Evolutionary conservation across 2,329 filamentous ascomycete species (phyloP).

Genomic region (Cryphonectria carpinicola): DNA sequence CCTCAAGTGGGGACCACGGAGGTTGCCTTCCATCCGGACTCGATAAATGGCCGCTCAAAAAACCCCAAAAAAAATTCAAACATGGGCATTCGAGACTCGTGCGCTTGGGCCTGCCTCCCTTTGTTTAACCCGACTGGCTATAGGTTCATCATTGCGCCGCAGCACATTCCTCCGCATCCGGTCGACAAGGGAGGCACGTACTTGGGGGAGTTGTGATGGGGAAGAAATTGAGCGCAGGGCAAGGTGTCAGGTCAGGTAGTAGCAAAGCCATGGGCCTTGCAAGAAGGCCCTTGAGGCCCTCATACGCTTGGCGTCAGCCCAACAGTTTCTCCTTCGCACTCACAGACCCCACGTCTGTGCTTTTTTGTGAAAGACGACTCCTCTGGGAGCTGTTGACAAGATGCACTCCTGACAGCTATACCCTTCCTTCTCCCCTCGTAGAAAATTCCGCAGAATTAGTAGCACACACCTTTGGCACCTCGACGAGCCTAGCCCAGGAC

Average conservation of each 20-base stretch:
- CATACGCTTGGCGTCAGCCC: constrained; percentile 11
- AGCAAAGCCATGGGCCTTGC: neutral
- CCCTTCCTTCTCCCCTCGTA: neutral
- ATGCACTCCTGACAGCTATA: neutral
- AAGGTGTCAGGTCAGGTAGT: neutral
- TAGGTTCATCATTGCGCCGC: neutral
- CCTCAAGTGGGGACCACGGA: constrained; percentile 6
- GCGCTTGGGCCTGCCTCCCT: neutral
- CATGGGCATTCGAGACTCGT: neutral
- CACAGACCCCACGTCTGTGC: constrained; percentile 9
- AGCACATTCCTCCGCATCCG: constrained; percentile 5
- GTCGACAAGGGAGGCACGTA: neutral
- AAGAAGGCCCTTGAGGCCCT: neutral
- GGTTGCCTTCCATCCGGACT: neutral
- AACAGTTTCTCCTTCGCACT: constrained; percentile 16
- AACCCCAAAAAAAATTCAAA: too few species aligned
- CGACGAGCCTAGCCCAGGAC: neutral
- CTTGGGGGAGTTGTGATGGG: neutral
- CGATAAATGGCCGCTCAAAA: neutral
- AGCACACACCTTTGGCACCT: neutral
- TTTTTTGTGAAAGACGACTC: neutral
- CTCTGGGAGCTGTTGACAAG: neutral
- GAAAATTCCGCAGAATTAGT: neutral
- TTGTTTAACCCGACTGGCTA: neutral
- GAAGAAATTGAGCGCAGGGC: constrained; percentile 12